These are phyloP conservation scores for Dionaea muscipula DNA, from an alignment of 179 eudicot species.

Conservation along the genomic window DNA sequence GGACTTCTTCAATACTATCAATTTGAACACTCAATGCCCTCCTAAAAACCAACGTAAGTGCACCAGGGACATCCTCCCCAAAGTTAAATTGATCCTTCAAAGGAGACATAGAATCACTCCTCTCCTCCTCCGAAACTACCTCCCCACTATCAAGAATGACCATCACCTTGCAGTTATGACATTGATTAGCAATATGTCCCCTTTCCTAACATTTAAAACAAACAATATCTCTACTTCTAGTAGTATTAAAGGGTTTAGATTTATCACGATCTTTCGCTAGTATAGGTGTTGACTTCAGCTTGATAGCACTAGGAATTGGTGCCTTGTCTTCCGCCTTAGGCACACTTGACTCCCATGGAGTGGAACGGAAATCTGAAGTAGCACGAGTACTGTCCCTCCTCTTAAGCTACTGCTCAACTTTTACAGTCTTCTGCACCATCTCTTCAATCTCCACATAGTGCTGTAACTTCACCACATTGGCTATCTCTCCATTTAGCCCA, in stretches of 20 bases:
- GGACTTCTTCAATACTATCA: no score
- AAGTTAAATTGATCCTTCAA: no score
- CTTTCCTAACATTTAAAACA: conserved; percentile 1
- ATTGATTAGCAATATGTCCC: background rate
- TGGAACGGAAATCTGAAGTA: no score
- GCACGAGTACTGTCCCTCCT: no score
- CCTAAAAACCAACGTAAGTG: no score
- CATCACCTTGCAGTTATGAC: background rate
- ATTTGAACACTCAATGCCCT: no score
- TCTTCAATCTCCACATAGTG: conserved; percentile 1
- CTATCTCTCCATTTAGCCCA: background rate
- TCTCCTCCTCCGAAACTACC: no score
- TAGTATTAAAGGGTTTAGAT: background rate
- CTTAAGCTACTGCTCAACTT: background rate
- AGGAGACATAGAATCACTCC: no score
- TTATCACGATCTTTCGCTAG: background rate
- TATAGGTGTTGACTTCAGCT: background rate
- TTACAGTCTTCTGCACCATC: background rate
- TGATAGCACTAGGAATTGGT: background rate
- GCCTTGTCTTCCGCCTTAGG: no score
- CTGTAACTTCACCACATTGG: background rate
- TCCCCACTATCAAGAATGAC: no score
- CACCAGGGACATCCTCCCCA: no score
- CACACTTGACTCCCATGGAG: no score
- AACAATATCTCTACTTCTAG: background rate